Evolutionary conservation across 768 basidiomycete genomes (phyloP).

Genomic region (Russula earlei): DNA sequence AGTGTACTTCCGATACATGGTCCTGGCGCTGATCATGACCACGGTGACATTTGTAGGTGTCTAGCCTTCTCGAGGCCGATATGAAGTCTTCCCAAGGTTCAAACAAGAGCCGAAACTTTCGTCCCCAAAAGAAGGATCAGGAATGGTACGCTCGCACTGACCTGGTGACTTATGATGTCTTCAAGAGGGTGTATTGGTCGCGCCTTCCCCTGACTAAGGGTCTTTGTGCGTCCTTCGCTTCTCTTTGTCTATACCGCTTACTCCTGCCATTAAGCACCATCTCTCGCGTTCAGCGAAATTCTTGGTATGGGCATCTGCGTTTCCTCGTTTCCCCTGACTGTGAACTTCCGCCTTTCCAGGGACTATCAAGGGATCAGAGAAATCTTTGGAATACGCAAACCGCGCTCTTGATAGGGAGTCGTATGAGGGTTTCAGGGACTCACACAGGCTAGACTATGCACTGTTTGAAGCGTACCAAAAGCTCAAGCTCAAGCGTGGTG

Average conservation of each 20-base stretch:
- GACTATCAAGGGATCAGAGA: constrained; percentile 62
- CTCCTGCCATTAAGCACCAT: constrained; percentile 36
- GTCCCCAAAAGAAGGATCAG: not conserved
- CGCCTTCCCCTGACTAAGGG: constrained; percentile 47
- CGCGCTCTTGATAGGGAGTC: constrained; percentile 8
- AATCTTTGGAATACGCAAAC: constrained; percentile 27
- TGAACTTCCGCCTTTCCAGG: constrained; percentile 26
- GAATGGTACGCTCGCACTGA: not conserved
- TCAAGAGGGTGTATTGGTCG: constrained; percentile 47
- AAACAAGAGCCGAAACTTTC: not conserved
- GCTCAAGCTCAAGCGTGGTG: constrained; percentile 33
- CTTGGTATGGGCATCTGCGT: constrained; percentile 33
- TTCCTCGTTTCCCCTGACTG: not conserved
- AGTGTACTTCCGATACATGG: constrained; percentile 6
- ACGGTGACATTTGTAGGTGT: constrained; percentile 31
- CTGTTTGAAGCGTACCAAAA: constrained; percentile 46
- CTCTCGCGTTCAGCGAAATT: constrained; percentile 55
- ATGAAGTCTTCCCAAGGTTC: constrained; percentile 13
- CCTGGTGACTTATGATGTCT: constrained; percentile 38
- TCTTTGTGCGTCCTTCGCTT: constrained; percentile 33
- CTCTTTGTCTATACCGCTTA: not conserved
- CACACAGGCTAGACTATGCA: not conserved
- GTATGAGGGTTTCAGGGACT: not conserved
- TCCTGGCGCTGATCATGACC: not conserved
- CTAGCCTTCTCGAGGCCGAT: constrained; percentile 41